Percentiles rank a stretch among this genome's conserved stretches.
Conservation (phyloP, 1,284 basidiomycete species). For the Pisolithus thermaeus region DNA sequence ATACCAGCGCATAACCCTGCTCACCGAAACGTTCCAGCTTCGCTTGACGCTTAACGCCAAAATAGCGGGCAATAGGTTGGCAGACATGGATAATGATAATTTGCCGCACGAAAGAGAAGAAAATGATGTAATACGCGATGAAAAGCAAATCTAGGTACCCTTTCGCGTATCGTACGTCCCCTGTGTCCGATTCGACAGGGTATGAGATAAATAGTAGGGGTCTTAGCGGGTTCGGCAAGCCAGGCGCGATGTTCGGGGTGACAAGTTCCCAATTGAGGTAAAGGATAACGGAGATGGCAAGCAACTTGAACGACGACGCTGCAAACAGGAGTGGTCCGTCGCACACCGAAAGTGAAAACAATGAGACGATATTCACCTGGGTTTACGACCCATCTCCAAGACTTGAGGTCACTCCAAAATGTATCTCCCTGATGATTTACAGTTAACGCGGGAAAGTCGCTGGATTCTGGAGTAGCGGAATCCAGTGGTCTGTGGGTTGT, state of each 20-base stretch:
- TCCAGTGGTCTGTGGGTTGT: conserved; percentile 35
- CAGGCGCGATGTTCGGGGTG: conserved; percentile 43
- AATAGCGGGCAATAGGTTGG: conserved; percentile 62
- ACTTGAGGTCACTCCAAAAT: conserved; percentile 35
- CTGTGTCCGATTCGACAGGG: conserved; percentile 47
- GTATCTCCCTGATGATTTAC: conserved; percentile 25
- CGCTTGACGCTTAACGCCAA: conserved; percentile 59
- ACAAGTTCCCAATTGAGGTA: conserved; percentile 70
- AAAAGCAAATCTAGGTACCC: conserved; percentile 79
- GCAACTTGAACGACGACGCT: conserved; percentile 70
- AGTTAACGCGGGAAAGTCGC: conserved; percentile 1
- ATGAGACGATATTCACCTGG: conserved; percentile 47
- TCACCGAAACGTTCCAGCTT: conserved; percentile 87
- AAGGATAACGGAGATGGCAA: conserved; percentile 67
- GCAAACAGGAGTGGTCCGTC: background rate
- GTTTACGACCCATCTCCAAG: conserved; percentile 67
- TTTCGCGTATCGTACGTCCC: conserved; percentile 69
- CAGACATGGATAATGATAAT: conserved; percentile 66
- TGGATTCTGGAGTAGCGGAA: conserved; percentile 32
- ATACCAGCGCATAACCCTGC: conserved; percentile 83
- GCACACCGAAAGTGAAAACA: background rate
- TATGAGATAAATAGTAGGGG: conserved; percentile 77
- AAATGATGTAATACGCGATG: conserved; percentile 81
- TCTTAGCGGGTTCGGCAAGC: conserved; percentile 68
- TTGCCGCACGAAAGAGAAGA: conserved; percentile 91